Base-by-base conservation (phyloP, 1,284 basidiomycete genomes). In the Rugosomyces carneus region DNA sequence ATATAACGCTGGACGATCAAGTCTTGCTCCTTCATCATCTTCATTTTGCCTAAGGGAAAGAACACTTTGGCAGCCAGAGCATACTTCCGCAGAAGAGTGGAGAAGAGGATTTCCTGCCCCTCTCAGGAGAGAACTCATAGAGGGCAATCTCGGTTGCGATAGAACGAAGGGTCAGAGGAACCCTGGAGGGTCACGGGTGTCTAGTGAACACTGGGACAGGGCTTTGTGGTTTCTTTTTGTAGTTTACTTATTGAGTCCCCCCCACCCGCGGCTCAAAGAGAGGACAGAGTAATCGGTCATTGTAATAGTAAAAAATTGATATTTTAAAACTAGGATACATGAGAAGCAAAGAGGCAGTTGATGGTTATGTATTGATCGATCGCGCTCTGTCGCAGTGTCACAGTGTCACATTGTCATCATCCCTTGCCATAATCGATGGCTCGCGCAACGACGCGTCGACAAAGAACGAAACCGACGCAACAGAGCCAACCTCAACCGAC, bases 381-480 rank as follows among this genome's bases (percentile, higher is more conserved):
- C 29, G 37, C 20, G 20, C 29, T 37, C 9, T 18, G 23, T 43
- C 16, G 26, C 35, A 43, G 5, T 16, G 11, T 26, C 15, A 19
- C 34, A 15, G 6, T 18, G 10, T 10, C 13, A 23, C 21, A 18
- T 5, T 15, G n/a, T 3, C 20, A 23, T 20, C 16, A 13, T 3
- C 16, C 11, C n/a, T 13, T 27, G 26, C 3, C 5, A 26, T 10
- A 26, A 26, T 31, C 11, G 3, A 52, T 52, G 50, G 47, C 52
- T 40, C 47, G 53, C 19, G 40, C 53, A 11, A 44, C 47, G 19
- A 53, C 47, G 15, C 49, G 49, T 24, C 53, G 51, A 42, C 48
- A 23, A 19, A 18, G 47, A 16, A 36, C 34, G 9, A 32, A 43
- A 11, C 45, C 52, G 3, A 45, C 50, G 36, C 18, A 44, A 10